Evolutionary conservation across 352 stramenopile species (phyloP).

Genomic region (Globisporangium nunn): DNA sequence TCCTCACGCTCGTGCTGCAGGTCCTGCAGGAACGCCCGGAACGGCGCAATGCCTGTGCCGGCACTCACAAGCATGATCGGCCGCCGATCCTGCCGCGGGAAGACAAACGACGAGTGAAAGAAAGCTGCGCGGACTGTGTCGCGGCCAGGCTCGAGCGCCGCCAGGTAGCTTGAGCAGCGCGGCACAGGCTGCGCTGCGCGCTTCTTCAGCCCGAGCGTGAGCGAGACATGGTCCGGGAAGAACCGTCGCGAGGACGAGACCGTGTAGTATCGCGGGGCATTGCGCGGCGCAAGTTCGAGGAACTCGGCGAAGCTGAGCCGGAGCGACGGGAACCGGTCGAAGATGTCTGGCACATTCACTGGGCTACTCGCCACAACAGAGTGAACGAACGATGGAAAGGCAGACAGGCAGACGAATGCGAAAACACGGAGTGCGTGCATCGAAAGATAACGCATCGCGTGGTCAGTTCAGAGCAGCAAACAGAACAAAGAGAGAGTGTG

Average conservation of each 20-base stretch:
- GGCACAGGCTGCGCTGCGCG: slow-evolving; percentile 42
- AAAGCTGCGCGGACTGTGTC: slow-evolving; percentile 56
- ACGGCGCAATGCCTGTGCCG: slow-evolving; percentile 77
- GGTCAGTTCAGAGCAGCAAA: not conserved
- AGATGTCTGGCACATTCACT: slow-evolving; percentile 49
- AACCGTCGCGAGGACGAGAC: slow-evolving; percentile 72
- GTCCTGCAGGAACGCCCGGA: slow-evolving; percentile 75
- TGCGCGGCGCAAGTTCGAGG: slow-evolving; percentile 58
- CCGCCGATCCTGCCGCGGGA: slow-evolving; percentile 44
- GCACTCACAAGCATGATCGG: slow-evolving; percentile 74
- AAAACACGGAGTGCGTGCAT: not conserved
- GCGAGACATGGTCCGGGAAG: slow-evolving; percentile 44
- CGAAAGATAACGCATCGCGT: too few relatives aligned
- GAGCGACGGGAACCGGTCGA: slow-evolving; percentile 63
- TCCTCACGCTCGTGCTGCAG: slow-evolving; percentile 45
- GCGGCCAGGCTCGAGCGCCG: slow-evolving; percentile 28
- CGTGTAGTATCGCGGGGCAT: slow-evolving; percentile 74
- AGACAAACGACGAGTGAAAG: slow-evolving; percentile 72
- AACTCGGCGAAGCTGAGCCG: slow-evolving; percentile 55
- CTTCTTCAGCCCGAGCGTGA: slow-evolving; percentile 66
- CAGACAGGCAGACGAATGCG: not conserved
- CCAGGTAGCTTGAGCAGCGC: slow-evolving; percentile 71
- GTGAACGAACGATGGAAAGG: not conserved
- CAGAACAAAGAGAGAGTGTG: too few relatives aligned
- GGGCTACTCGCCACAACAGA: not conserved